These are phyloP conservation scores for Saccharomycopsis fibuligera DNA, from an alignment of 805 yeast genomes.

Conservation along the genomic window DNA sequence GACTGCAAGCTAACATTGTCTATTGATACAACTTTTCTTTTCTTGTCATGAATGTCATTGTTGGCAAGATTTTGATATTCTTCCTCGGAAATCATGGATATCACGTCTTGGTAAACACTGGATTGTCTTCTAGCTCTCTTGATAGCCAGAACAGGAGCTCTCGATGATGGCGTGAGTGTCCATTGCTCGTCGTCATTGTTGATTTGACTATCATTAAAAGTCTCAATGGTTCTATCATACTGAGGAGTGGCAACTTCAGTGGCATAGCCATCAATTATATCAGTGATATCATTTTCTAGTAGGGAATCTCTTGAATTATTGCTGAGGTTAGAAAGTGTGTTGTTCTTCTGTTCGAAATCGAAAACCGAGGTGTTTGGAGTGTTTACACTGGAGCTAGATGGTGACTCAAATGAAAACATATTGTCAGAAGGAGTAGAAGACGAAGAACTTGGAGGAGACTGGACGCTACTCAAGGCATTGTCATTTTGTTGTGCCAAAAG, in stretches of 20 bases:
- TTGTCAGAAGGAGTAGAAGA: neutral
- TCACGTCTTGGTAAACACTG: slow-evolving; percentile 12
- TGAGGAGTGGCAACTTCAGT: neutral
- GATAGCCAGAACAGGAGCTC: neutral
- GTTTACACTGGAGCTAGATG: neutral
- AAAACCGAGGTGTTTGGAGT: slow-evolving; percentile 5
- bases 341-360: neutral
- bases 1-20: neutral
- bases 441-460: too few species aligned
- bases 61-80: neutral
- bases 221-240: neutral
- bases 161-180: neutral
- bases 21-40: neutral
- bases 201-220: neutral
- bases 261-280: slow-evolving; percentile 10
- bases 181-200: neutral
- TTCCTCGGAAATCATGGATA: slow-evolving; percentile 9
- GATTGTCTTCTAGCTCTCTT: slow-evolving; percentile 10
- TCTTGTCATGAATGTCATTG: neutral
- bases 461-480: too few species aligned
- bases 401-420: neutral
- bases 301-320: slow-evolving; percentile 3
- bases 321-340: neutral
- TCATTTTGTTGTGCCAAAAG: neutral
- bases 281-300: slow-evolving; percentile 10